These are phyloP conservation scores for Phoma sp. DNA, from an alignment of 2,329 filamentous ascomycete species.

Conservation along the genomic window DNA sequence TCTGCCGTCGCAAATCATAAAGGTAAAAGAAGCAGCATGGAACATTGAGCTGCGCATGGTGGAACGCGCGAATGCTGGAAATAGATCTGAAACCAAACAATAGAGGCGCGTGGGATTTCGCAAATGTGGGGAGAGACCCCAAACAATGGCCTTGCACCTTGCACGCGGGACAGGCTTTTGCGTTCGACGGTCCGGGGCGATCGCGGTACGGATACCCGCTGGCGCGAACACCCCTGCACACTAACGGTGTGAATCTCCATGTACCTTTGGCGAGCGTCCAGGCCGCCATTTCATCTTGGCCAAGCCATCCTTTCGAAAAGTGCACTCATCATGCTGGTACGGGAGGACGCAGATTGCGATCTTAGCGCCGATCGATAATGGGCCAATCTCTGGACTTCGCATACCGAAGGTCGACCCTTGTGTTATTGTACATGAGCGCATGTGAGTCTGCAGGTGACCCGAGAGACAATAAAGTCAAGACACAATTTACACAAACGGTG, in stretches of 20 bases:
- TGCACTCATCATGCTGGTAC: neutral
- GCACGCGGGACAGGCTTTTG: conserved; percentile 8
- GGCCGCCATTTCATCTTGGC: too few relatives aligned
- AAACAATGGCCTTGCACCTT: conserved; percentile 15
- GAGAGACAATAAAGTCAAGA: too few relatives aligned
- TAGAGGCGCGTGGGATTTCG: conserved; percentile 5
- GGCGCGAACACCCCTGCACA: conserved; percentile 2
- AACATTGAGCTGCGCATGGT: neutral
- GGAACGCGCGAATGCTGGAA: neutral
- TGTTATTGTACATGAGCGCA: too few relatives aligned
- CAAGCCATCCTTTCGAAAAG: too few relatives aligned
- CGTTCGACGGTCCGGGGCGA: conserved; percentile 15
- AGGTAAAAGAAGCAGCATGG: conserved; percentile 7
- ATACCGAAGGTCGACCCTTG: too few relatives aligned
- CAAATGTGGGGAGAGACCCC: neutral
- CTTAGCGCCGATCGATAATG: conserved; percentile 4
- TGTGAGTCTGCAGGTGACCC: too few relatives aligned
- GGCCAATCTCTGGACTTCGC: too few relatives aligned
- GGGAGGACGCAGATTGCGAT: neutral
- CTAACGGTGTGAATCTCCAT: conserved; percentile 8
- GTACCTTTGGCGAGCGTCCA: neutral
- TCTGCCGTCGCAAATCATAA: neutral
- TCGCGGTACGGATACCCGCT: conserved; percentile 16
- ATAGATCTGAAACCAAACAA: conserved; percentile 21
- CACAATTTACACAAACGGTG: too few relatives aligned